A percentile compares a stretch with the other conserved stretches of the same genome.
phyloP scores from a whole-genome alignment of 352 stramenopile genomes.

The Globisporangium irregulare region DNA sequence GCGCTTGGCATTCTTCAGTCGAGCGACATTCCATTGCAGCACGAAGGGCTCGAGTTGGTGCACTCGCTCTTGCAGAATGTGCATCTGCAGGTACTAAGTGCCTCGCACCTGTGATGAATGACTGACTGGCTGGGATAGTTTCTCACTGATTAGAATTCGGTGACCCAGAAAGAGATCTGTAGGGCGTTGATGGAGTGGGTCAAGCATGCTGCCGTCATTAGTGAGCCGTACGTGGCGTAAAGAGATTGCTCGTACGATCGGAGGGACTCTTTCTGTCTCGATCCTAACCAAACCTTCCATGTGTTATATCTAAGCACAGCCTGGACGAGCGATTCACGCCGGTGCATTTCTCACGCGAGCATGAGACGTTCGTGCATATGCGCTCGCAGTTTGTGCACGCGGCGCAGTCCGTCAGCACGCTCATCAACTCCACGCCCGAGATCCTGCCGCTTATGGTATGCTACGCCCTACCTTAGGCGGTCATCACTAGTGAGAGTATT shows the following conservation, averaged over 20 bases:
- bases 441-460: constrained; percentile 42
- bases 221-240: constrained; percentile 30
- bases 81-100: constrained; percentile 31
- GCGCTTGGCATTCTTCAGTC: constrained; percentile 35
- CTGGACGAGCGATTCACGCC: constrained; percentile 31
- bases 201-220: constrained; percentile 30
- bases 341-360: constrained; percentile 41
- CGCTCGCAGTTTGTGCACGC: constrained; percentile 45
- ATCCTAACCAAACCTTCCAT: neutral
- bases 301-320: constrained; percentile 14
- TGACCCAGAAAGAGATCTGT: constrained; percentile 34
- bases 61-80: constrained; percentile 39
- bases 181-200: constrained; percentile 32
- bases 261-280: neutral
- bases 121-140: neutral
- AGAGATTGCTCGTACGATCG: neutral
- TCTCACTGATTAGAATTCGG: neutral
- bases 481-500: no score
- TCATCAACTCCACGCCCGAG: constrained; percentile 43
- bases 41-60: constrained; percentile 60
- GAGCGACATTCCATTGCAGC: constrained; percentile 38
- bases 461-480: no score
- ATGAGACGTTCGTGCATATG: constrained; percentile 55
- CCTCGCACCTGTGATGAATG: neutral
- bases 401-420: constrained; percentile 43